Base-by-base conservation (phyloP, 306 rosid genomes). In the Gleditsia sinensis region DNA sequence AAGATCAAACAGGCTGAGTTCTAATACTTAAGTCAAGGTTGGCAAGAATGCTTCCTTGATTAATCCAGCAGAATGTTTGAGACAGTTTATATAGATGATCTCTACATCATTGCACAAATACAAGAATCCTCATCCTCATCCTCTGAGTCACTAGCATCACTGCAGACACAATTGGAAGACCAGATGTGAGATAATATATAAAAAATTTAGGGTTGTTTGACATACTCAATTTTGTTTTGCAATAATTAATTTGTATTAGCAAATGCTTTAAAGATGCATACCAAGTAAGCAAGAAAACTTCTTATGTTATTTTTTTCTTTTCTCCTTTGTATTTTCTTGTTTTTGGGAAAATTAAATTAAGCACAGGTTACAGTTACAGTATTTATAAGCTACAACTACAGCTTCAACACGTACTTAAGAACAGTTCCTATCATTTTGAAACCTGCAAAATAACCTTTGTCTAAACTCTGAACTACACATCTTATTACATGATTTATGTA, bases 121-220 rank as follows among this genome's bases (percentile, higher is more conserved):
- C 97, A 91, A 82, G 94, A 81, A 86, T 91, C 97, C 6, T 77
- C 33, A 50, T 89, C 94, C 34, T 84, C 97, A 7, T 87, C 94
- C 40, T 91, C 97, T 30, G 94, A 89, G 78, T 89, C 94, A 21
- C 97, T 89, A 55, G 77, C 83, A 43, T 89, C 97, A 48, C 97
- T 91, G 94, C 92, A 87, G 43, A 78, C 59, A 87, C 36, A 79
- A 72, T 69, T 61, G 70, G 37, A 69, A 83, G 65, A 69, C 49
- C 21, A 49, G 75, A 73, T 42, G 55, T 56, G 23, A 85, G 75
- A 71, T 2, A 76, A 48, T 43, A 78, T 67, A 55, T 39, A 24
- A 62, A 19, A 57, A 6, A 42, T 45, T 40, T 34, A 64, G 24
- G 72, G 36, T 54, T 78, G 27, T 46, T 77, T 42, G 9, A 14